These are phyloP conservation scores for Verticillium alfalfae DNA, from an alignment of 2,329 filamentous ascomycete genomes.

Conservation along the genomic window DNA sequence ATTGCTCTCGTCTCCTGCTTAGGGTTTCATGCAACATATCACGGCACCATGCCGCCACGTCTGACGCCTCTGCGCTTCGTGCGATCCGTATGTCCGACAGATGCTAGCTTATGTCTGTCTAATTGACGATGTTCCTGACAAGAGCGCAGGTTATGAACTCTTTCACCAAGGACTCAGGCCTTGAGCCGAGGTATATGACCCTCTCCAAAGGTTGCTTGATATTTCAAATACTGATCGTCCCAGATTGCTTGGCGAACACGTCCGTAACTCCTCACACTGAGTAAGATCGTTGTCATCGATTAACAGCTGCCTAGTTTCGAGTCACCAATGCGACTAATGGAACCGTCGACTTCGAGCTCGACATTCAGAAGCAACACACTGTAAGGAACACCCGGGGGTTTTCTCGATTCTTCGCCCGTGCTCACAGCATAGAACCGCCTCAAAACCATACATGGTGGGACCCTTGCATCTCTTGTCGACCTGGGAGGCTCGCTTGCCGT, in stretches of 20 bases:
- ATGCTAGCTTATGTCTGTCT: neutral
- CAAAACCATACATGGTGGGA: slow-evolving; percentile 71
- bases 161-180: slow-evolving; percentile 77
- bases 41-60: slow-evolving; percentile 6
- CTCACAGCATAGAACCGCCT: slow-evolving; percentile 58
- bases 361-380: slow-evolving; percentile 70
- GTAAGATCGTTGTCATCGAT: neutral
- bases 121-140: neutral
- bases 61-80: slow-evolving; percentile 24
- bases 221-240: neutral
- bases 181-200: slow-evolving; percentile 72
- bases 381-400: slow-evolving; percentile 32
- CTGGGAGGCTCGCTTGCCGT: slow-evolving; percentile 61
- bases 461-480: slow-evolving; percentile 70
- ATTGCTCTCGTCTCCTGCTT: no score
- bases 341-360: slow-evolving; percentile 68
- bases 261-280: slow-evolving; percentile 15
- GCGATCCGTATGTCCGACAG: slow-evolving; percentile 45
- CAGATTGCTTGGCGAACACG: slow-evolving; percentile 36
- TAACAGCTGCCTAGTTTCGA: slow-evolving; percentile 47
- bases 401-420: neutral
- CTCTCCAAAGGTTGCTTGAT: neutral
- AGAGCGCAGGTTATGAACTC: slow-evolving; percentile 68
- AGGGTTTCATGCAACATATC: no score
- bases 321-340: slow-evolving; percentile 60